phyloP scores from a whole-genome alignment of 768 basidiomycete species.

The Aureoboletus auriporus region DNA sequence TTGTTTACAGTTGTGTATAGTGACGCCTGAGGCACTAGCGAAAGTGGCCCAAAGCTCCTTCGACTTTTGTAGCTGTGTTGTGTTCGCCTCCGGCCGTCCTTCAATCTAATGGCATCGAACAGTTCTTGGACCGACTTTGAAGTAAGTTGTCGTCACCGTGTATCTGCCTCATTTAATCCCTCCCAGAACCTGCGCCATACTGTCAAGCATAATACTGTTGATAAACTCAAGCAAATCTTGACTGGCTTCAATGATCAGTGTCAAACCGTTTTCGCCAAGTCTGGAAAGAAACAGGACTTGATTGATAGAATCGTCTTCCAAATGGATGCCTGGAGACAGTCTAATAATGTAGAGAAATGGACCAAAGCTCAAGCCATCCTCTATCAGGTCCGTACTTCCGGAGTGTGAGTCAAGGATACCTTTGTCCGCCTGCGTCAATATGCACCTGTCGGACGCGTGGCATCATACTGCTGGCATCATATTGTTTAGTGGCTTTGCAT shows the following conservation, averaged over 20 bases:
- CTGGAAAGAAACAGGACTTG: constrained; percentile 85
- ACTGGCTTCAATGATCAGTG: constrained; percentile 78
- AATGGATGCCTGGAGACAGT: constrained; percentile 58
- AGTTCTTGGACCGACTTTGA: constrained; percentile 74
- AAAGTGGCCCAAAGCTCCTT: constrained; percentile 2
- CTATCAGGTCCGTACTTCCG: constrained; percentile 58
- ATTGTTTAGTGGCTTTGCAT: constrained; percentile 5
- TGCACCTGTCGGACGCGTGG: constrained; percentile 9
- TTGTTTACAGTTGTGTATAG: constrained; percentile 34
- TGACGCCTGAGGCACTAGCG: constrained; percentile 15
- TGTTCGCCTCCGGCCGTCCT: constrained; percentile 3
- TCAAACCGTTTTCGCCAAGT: constrained; percentile 58
- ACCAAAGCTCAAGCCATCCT: constrained; percentile 64
- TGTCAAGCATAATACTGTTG: constrained; percentile 78
- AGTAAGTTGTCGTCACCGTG: constrained; percentile 36
- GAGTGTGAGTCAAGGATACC: constrained; percentile 52
- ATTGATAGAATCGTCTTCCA: constrained; percentile 67
- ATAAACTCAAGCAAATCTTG: constrained; percentile 80
- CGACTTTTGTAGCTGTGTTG: constrained; percentile 13
- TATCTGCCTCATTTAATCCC: constrained; percentile 15
- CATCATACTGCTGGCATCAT: constrained; percentile 1
- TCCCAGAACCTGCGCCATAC: constrained; percentile 63
- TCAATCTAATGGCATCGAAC: constrained; percentile 51
- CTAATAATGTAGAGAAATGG: constrained; percentile 62
- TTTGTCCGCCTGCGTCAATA: constrained; percentile 10